Base-by-base conservation (phyloP, 1,139 yeast species). In the Insectozyma bohioensis region DNA sequence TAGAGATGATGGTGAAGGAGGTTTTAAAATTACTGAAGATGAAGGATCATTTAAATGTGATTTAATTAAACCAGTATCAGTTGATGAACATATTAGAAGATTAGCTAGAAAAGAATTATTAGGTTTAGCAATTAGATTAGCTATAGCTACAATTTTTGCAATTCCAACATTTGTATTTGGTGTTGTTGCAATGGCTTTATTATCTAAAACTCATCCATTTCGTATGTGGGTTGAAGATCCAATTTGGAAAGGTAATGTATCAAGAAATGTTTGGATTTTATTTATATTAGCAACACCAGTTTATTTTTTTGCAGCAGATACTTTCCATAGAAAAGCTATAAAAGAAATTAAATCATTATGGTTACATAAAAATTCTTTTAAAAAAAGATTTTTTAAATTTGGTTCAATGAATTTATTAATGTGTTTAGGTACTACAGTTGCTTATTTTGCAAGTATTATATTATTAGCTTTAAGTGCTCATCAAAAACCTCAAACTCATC, bases 361-460 rank as follows among this genome's bases (percentile, higher is more conserved):
- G 86, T 52, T 63, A 17, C 65, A 67, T 29, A 74, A 73, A 29
- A 78, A 75, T 31, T 61, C 81, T 1, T 78, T 79, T 69, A 63
- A 54, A 21, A 66, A 76, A 40, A 60, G 88, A 30, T 42, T 83
- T 5, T 72, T 83, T 48, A 73, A 72, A 46, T 84, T 84, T 56
- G 94, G 94, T 0, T 80, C 88, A 2, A 84, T 84, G 94, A 83
- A 75, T 51, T 54, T 82, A 45, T 66, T 82, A 43, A 80, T 84
- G 80, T 68, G 78, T 34, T 57, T 83, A 31, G 94, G 94, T 11
- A 84, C 92, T 0, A 61, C 84, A 0, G 78, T 84, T 18, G 76
- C 92, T 0, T 84, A 83, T 51, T 69, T 81, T 54, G 75, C 87
- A 2, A 79, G 87, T 49, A 69, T 84, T 32, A 80, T 72, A 0